Percentiles rank a stretch among this genome's conserved stretches.
Conservation (phyloP, 352 stramenopile species). For the Phytophthora sojae region DNA sequence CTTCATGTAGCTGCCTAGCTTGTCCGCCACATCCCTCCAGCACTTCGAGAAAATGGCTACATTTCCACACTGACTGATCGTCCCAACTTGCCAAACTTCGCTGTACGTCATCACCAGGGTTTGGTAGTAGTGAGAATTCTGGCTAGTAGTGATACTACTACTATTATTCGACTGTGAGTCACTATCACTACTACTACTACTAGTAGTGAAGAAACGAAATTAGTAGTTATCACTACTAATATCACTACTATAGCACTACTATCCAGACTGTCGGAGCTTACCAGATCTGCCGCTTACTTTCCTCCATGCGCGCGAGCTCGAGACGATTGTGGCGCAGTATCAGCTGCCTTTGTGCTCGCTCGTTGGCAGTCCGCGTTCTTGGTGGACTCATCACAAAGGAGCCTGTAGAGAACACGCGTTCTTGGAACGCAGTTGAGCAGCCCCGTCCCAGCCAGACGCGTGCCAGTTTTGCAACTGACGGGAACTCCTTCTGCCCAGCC, state of each 20-base stretch:
- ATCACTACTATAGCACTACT: neutral
- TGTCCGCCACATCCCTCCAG: no score
- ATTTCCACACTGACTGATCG: no score
- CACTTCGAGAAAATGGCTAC: no score
- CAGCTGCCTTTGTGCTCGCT: neutral
- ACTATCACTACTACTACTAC: neutral
- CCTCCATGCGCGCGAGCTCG: neutral
- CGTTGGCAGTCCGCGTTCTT: neutral
- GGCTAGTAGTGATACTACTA: neutral
- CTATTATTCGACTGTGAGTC: neutral
- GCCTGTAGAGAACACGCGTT: neutral
- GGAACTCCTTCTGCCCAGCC: neutral
- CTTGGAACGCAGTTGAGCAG: constrained; percentile 1
- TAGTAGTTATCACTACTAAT: neutral
- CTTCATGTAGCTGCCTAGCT: no score
- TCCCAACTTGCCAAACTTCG: no score
- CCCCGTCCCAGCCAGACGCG: constrained; percentile 1
- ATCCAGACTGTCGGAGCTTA: neutral
- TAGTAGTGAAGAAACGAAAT: neutral
- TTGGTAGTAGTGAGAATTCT: neutral
- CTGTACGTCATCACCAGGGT: neutral
- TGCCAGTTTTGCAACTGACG: constrained; percentile 1
- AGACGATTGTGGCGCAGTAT: neutral
- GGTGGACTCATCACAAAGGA: constrained; percentile 4
- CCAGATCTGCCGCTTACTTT: neutral